Evolutionary conservation across 2,329 filamentous ascomycete species (phyloP).

Genomic region (Microcyclosporella mali): DNA sequence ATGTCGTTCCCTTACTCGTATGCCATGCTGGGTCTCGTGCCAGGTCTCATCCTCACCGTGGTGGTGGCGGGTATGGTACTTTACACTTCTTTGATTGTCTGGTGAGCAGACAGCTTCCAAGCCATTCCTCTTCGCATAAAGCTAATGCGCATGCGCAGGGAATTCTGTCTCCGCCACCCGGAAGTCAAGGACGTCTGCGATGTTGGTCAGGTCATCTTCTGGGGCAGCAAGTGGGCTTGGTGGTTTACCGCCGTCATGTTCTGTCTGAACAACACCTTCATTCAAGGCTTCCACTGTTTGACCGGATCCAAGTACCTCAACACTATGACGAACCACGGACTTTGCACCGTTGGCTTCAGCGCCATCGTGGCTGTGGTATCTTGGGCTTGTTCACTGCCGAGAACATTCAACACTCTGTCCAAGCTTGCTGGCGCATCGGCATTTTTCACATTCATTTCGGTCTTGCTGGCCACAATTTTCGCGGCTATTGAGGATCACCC

Average conservation of each 20-base stretch:
- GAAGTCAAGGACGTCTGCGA: conserved; percentile 91
- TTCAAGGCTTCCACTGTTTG: conserved; percentile 73
- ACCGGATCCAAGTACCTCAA: conserved; percentile 83
- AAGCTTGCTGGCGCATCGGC: conserved; percentile 75
- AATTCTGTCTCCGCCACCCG: conserved; percentile 84
- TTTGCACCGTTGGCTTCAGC: conserved; percentile 76
- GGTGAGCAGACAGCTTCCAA: conserved; percentile 38
- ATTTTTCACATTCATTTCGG: conserved; percentile 82
- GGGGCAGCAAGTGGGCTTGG: conserved; percentile 68
- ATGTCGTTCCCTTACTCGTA: conserved; percentile 97
- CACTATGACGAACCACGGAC: conserved; percentile 67
- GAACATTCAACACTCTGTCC: conserved; percentile 75
- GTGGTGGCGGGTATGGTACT: conserved; percentile 72
- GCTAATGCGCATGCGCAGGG: conserved; percentile 51
- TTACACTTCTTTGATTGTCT: conserved; percentile 69
- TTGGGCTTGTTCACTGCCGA: conserved; percentile 72
- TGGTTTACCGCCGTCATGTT: conserved; percentile 73
- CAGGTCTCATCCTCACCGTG: conserved; percentile 75
- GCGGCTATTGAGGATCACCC: conserved; percentile 70
- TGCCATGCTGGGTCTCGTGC: conserved; percentile 76
- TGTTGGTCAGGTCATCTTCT: conserved; percentile 92
- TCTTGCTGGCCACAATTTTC: conserved; percentile 77
- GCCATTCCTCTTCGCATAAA: neutral
- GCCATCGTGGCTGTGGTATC: conserved; percentile 68
- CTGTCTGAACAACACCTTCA: conserved; percentile 88